phyloP scores from a whole-genome alignment of 2,329 filamentous ascomycete genomes.

The Microdochium trichocladiopsis region DNA sequence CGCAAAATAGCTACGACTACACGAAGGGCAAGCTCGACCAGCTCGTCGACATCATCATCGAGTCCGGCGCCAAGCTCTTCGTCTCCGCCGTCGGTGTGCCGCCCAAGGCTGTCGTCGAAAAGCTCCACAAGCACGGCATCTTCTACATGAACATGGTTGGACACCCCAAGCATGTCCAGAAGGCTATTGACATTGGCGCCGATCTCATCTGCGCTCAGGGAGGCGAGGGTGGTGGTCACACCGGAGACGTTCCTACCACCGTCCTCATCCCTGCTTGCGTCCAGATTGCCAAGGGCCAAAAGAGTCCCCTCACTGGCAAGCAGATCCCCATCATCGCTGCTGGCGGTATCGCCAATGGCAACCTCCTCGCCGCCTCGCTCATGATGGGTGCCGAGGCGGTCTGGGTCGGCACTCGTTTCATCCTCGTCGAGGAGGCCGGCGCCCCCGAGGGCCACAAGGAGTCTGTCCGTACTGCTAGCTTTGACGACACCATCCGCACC shows the following conservation, averaged over 20 bases:
- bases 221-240: constrained; percentile 91
- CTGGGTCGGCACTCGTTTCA: constrained; percentile 93
- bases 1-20: constrained; percentile 81
- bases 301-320: constrained; percentile 73
- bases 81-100: constrained; percentile 95
- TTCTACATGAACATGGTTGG: constrained; percentile 99
- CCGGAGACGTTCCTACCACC: constrained; percentile 81
- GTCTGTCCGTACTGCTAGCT: constrained; percentile 81
- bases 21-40: constrained; percentile 97
- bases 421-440: constrained; percentile 88
- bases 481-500: constrained; percentile 93
- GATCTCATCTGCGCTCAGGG: constrained; percentile 97
- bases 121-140: constrained; percentile 78
- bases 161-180: constrained; percentile 97
- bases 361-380: constrained; percentile 79
- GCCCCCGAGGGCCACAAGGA: constrained; percentile 93
- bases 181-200: constrained; percentile 51
- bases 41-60: constrained; percentile 86
- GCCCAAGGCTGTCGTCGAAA: constrained; percentile 81
- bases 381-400: constrained; percentile 86
- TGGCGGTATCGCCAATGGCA: constrained; percentile 85
- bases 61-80: constrained; percentile 85
- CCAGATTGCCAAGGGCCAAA: constrained; percentile 67
- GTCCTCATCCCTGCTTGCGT: constrained; percentile 87
- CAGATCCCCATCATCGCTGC: constrained; percentile 87